Evolutionary conservation across 768 basidiomycete species (phyloP).

Genomic region (Serendipita sp.): DNA sequence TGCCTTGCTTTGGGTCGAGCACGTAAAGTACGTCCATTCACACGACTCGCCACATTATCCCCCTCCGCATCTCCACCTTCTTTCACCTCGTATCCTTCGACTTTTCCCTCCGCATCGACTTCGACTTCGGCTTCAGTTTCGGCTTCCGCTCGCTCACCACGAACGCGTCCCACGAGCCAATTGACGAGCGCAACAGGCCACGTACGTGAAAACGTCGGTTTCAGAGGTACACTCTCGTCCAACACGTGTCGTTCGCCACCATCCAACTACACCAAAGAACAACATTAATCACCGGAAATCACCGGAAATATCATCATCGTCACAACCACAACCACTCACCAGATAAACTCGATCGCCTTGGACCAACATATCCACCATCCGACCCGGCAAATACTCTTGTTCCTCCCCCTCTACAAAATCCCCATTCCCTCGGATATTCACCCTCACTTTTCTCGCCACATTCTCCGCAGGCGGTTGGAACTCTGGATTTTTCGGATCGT

Average conservation of each 20-base stretch:
- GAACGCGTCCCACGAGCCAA: slow-evolving; percentile 16
- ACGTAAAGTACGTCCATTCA: too few relatives aligned
- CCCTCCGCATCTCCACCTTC: not conserved
- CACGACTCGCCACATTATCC: not conserved
- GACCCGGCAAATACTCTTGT: slow-evolving; percentile 24
- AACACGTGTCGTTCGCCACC: slow-evolving; percentile 41
- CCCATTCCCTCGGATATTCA: slow-evolving; percentile 42
- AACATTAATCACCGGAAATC: not conserved
- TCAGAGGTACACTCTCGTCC: slow-evolving; percentile 38
- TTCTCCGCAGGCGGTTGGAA: slow-evolving; percentile 3
- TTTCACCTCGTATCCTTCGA: not conserved
- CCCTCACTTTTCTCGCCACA: slow-evolving; percentile 38
- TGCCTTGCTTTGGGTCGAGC: too few relatives aligned
- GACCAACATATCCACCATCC: slow-evolving; percentile 65
- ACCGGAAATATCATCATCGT: not conserved
- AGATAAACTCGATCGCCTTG: slow-evolving; percentile 60
- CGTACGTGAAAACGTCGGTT: slow-evolving; percentile 43
- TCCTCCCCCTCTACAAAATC: slow-evolving; percentile 36
- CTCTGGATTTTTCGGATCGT: slow-evolving; percentile 45
- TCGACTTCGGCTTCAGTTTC: not conserved
- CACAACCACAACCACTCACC: slow-evolving; percentile 25
- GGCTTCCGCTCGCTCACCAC: not conserved
- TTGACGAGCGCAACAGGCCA: slow-evolving; percentile 47
- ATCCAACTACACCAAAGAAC: slow-evolving; percentile 32
- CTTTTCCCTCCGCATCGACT: not conserved